phyloP scores from a whole-genome alignment of 139 green algal species.

The Tetradesmus lagerheimii region DNA sequence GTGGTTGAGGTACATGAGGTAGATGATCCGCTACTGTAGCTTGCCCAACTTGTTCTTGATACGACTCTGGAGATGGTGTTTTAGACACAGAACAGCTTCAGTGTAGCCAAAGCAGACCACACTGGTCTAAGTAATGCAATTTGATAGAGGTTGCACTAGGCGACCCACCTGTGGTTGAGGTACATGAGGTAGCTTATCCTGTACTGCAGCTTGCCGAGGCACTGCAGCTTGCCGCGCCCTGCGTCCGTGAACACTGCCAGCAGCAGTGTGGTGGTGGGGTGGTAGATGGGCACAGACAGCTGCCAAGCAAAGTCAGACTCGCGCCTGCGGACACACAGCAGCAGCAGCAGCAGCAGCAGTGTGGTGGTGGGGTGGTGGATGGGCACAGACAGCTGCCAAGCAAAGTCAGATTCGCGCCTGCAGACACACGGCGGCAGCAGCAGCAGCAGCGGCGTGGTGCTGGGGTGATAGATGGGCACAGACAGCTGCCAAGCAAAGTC shows the following conservation, averaged over 20 bases:
- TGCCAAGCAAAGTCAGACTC: constrained; percentile 24
- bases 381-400: constrained; percentile 39
- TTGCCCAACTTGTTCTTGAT: no score
- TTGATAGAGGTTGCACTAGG: no score
- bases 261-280: constrained; percentile 45
- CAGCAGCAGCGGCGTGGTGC: constrained; percentile 16
- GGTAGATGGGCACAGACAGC: constrained; percentile 47
- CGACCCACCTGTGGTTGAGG: constrained; percentile 48
- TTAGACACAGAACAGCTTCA: no score
- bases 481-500: constrained; percentile 35
- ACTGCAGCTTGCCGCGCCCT: constrained; percentile 23
- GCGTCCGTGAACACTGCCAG: constrained; percentile 28
- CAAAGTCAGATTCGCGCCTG: constrained; percentile 21
- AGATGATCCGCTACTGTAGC: neutral
- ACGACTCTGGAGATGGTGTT: no score
- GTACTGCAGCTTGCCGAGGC: constrained; percentile 41
- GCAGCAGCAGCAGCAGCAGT: constrained; percentile 18
- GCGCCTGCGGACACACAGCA: constrained; percentile 29
- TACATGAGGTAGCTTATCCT: constrained; percentile 45
- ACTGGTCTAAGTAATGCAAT: no score
- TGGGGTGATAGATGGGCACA: constrained; percentile 53
- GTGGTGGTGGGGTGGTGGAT: constrained; percentile 52
- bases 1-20: neutral
- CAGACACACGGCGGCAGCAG: no score
- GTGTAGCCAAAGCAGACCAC: no score